Evolutionary conservation across 345 rosid species (phyloP), one percentile per base, ranked within the genome.

Genomic region (Lepidium africanum): DNA sequence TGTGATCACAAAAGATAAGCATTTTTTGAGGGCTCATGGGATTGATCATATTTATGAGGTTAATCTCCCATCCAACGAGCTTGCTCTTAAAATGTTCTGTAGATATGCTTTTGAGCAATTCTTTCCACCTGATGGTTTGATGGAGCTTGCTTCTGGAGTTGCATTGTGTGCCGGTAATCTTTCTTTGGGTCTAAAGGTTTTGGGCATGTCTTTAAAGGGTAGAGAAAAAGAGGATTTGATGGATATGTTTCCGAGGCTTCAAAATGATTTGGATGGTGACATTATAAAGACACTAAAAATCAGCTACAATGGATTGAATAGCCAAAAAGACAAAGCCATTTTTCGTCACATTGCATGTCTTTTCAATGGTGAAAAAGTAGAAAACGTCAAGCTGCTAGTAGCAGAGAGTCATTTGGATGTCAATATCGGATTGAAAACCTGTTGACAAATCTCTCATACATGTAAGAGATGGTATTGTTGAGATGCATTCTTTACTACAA

Each of bases 1-100:
- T 9, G 67, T 84, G 38, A 78, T 88, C 14, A 82, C 91, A 35
- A 74, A 88, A 75, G 63, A 78, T 40, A 48, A 32, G 9, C 62
- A 74, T 11, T 6, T 66, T 5, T 45, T 74, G 3, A 46, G 16
- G 9, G 13, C 41, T 6, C 16, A 62, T 14, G 3, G 4, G 9
- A 46, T 62, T 33, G 10, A 43, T 1, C 14, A 4, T 16, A 12
- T 62, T 7, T 62, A 62, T 27, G 4, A 32, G 9, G 67, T 62
- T 1, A 1, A 17, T 49, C 21, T 21, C 12, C 64, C 75, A 33
- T n/a, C 35, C 3, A 10, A 56, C 2, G 12, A 3, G 4, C 32
- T 59, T 1, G 71, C 80, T 23, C 10, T 67, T 6, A 7, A 48
- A 14, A 68, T 72, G 5, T 46, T 77, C n/a, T 7, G 33, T 54